Percentiles rank a stretch among this genome's conserved stretches.
phyloP scores from a whole-genome alignment of 1,284 basidiomycete species.

The Naganishia sp. region DNA sequence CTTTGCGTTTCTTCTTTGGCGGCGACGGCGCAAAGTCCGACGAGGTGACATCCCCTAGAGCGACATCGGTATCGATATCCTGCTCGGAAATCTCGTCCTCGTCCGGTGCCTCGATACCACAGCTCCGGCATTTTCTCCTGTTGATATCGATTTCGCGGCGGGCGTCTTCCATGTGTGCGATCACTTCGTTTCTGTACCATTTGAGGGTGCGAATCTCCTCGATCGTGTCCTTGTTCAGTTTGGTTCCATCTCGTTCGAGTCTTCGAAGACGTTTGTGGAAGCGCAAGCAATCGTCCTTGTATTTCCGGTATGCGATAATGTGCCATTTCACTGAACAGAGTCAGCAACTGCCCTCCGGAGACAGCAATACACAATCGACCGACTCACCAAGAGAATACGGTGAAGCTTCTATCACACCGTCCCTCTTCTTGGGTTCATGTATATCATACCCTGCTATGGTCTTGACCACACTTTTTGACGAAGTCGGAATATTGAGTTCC shows the following conservation, averaged over 20 bases:
- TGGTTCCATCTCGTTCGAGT: conserved; percentile 11
- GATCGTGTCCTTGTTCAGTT: conserved; percentile 1
- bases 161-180: conserved; percentile 11
- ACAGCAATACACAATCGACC: background rate
- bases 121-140: background rate
- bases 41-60: background rate
- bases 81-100: conserved; percentile 7
- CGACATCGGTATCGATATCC: conserved; percentile 20
- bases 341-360: background rate
- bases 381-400: conserved; percentile 13
- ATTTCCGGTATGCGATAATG: conserved; percentile 13
- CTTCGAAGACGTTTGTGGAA: conserved; percentile 6
- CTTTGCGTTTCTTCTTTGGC: conserved; percentile 16
- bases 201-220: conserved; percentile 4
- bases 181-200: conserved; percentile 6
- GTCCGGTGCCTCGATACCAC: background rate
- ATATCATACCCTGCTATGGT: conserved; percentile 1
- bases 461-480: background rate
- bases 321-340: conserved; percentile 15
- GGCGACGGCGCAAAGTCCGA: conserved; percentile 5
- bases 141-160: conserved; percentile 23
- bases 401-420: conserved; percentile 7
- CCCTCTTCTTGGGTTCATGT: background rate
- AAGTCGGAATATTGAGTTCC: background rate
- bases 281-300: conserved; percentile 16